A percentile compares a stretch with the other conserved stretches of the same genome.
Conservation (phyloP, 2,329 filamentous ascomycete genomes). For the Ceratocystis diversiconidia region DNA sequence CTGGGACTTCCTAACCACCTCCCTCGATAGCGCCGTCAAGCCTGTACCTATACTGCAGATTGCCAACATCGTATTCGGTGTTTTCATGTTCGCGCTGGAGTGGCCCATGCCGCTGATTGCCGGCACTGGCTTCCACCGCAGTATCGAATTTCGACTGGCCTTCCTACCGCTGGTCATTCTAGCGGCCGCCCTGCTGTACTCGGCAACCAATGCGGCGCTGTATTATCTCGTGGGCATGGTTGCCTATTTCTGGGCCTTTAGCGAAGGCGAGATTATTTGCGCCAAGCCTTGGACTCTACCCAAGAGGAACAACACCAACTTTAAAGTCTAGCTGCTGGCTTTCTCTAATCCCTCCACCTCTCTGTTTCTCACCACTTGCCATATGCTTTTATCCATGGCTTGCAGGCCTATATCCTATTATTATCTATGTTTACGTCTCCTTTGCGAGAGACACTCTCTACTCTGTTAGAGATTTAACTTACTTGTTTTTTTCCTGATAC, state of each 20-base stretch:
- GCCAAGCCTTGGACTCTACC: conserved; percentile 57
- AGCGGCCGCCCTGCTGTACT: conserved; percentile 66
- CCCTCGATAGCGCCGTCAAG: conserved; percentile 72
- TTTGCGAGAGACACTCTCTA: too few relatives aligned
- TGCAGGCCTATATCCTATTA: background rate
- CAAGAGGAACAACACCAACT: conserved; percentile 31
- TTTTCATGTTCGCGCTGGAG: conserved; percentile 72
- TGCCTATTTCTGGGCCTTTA: conserved; percentile 94
- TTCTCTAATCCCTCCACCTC: conserved; percentile 5
- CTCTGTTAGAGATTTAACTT: too few relatives aligned
- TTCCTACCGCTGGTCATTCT: conserved; percentile 68
- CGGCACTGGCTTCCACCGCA: conserved; percentile 65
- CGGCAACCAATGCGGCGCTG: conserved; percentile 78
- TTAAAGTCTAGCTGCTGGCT: conserved; percentile 5
- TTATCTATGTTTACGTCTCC: too few relatives aligned
- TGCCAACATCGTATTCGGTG: conserved; percentile 71
- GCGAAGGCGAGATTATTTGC: conserved; percentile 77
- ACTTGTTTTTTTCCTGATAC: too few relatives aligned
- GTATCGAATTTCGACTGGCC: conserved; percentile 72
- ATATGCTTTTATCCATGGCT: background rate
- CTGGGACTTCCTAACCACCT: conserved; percentile 90
- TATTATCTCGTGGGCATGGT: conserved; percentile 79
- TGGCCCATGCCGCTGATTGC: conserved; percentile 74
- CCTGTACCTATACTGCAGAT: conserved; percentile 81
- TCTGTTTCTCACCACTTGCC: background rate